phyloP scores from a whole-genome alignment of 768 basidiomycete genomes.

The Collybia nuda region DNA sequence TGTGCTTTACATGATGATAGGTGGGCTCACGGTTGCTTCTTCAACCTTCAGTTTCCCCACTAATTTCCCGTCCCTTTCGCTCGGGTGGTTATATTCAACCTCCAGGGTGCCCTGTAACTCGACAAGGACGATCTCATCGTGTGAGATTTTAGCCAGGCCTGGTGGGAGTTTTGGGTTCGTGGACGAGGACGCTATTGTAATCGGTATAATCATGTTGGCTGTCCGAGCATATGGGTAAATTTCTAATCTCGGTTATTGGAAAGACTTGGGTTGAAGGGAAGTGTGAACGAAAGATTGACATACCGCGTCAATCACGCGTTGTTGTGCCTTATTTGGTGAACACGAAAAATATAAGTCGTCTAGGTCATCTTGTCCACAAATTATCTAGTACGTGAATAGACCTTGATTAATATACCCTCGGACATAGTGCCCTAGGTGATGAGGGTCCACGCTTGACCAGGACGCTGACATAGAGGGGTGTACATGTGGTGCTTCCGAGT shows the following conservation, averaged over 20 bases:
- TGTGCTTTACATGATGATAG: slow-evolving; percentile 1
- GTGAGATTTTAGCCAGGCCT: slow-evolving; percentile 67
- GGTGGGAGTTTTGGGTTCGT: slow-evolving; percentile 54
- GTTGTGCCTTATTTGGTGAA: neutral
- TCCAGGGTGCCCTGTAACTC: slow-evolving; percentile 87
- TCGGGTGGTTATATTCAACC: slow-evolving; percentile 51
- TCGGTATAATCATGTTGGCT: slow-evolving; percentile 62
- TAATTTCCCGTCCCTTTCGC: slow-evolving; percentile 64
- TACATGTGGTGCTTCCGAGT: too few relatives aligned
- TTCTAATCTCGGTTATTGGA: neutral
- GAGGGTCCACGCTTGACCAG: too few relatives aligned
- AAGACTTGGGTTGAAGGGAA: neutral
- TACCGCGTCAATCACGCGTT: neutral
- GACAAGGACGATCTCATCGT: slow-evolving; percentile 78
- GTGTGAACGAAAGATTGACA: neutral
- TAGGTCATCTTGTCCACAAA: too few relatives aligned
- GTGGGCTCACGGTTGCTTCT: slow-evolving; percentile 45
- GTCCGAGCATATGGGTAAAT: neutral
- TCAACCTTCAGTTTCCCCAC: slow-evolving; percentile 78
- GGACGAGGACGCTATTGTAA: slow-evolving; percentile 40
- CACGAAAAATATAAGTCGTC: neutral
- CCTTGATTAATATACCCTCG: too few relatives aligned
- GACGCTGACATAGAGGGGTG: too few relatives aligned
- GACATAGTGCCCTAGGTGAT: too few relatives aligned
- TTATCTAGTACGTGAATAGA: too few relatives aligned